phyloP scores from a whole-genome alignment of 2,329 filamentous ascomycete genomes.

The Colletotrichum abscissum region DNA sequence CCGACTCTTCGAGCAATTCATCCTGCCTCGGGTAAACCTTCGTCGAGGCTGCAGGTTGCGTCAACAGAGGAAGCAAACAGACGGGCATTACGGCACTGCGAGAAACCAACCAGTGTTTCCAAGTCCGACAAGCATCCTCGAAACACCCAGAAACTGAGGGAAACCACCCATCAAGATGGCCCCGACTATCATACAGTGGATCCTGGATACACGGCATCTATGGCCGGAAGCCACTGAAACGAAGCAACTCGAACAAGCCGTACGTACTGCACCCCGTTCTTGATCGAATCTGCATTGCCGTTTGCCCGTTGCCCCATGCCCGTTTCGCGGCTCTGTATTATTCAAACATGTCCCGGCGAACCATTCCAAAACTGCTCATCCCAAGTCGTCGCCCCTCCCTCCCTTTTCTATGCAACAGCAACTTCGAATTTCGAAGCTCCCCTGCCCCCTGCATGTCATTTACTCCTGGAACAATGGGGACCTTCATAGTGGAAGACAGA shows the following conservation, averaged over 20 bases:
- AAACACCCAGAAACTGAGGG: slow-evolving; percentile 3
- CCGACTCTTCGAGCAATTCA: background rate
- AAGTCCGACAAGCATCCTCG: slow-evolving; percentile 3
- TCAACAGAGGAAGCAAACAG: background rate
- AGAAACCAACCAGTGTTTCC: background rate
- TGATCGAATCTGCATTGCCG: background rate
- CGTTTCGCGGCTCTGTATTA: slow-evolving; percentile 1
- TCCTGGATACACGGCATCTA: slow-evolving; percentile 69
- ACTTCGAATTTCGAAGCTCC: background rate
- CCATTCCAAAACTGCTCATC: background rate
- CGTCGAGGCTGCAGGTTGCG: background rate
- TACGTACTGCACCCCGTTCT: slow-evolving; percentile 45
- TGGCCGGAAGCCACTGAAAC: slow-evolving; percentile 66
- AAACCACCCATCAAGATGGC: slow-evolving; percentile 26
- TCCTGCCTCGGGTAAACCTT: background rate
- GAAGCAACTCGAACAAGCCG: slow-evolving; percentile 57
- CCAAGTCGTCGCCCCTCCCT: background rate
- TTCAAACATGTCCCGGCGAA: slow-evolving; percentile 6
- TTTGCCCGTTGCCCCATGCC: background rate
- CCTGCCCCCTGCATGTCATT: background rate
- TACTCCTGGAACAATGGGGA: background rate
- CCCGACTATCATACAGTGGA: slow-evolving; percentile 66
- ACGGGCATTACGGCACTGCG: background rate
- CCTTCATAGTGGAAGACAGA: background rate
- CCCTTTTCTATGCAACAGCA: background rate